A percentile compares a stretch with the other conserved stretches of the same genome.
These are phyloP conservation scores for Ophiorrhiza pumila DNA, from an alignment of 257 asterid species.

Conservation along the genomic window DNA sequence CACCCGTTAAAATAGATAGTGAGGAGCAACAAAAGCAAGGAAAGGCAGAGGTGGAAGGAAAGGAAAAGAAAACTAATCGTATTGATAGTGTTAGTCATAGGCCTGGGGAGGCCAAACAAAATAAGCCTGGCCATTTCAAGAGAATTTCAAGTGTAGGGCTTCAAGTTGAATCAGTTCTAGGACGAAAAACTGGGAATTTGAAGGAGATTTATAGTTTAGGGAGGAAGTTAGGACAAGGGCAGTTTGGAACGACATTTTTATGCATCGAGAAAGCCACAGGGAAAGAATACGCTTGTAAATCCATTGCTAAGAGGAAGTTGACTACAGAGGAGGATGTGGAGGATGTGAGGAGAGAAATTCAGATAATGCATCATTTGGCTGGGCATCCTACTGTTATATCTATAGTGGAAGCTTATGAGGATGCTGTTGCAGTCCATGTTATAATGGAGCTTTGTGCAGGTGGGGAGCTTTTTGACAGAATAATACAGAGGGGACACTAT, in stretches of 20 bases:
- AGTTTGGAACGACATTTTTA: constrained; percentile 73
- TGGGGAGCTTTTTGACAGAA: constrained; percentile 88
- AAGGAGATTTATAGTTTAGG: constrained; percentile 64
- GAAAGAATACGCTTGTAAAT: constrained; percentile 72
- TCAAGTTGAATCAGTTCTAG: constrained; percentile 62
- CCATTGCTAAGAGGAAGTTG: constrained; percentile 72
- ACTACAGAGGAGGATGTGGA: constrained; percentile 68
- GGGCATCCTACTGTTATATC: constrained; percentile 63
- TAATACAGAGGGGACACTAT: constrained; percentile 76
- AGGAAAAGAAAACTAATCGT: neutral
- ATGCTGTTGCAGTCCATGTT: constrained; percentile 72
- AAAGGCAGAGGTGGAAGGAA: constrained; percentile 15
- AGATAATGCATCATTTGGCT: constrained; percentile 85
- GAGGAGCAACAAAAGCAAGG: constrained; percentile 17
- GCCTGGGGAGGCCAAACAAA: constrained; percentile 25
- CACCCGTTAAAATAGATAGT: constrained; percentile 33
- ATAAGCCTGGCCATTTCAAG: constrained; percentile 35
- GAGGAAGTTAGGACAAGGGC: constrained; percentile 74
- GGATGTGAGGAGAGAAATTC: constrained; percentile 86
- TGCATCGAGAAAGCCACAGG: constrained; percentile 57
- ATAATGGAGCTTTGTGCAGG: constrained; percentile 86
- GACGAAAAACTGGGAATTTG: constrained; percentile 61
- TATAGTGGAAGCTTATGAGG: constrained; percentile 78
- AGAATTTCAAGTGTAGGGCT: constrained; percentile 67
- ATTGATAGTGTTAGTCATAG: constrained; percentile 14